Evolutionary conservation across 768 basidiomycete species (phyloP), one percentile per base, ranked within the genome.

Genomic region (Pleurotus sapidus): DNA sequence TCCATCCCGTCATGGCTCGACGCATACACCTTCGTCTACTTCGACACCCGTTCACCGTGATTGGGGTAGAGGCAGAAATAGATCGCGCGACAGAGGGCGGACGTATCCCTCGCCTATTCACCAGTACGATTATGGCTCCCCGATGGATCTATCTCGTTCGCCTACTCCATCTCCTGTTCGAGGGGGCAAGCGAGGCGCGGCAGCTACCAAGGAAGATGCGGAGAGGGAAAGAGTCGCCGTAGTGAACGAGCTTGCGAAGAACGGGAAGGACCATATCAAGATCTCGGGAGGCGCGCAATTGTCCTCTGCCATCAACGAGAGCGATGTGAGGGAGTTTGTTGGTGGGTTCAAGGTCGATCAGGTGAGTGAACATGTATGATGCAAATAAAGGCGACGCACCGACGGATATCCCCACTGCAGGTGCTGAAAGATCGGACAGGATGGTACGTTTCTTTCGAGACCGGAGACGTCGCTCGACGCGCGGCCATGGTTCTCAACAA

Each of bases 401-500:
- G n/a, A 38, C 58, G 34, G 48, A 38, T 55, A 30, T 55, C 54
- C 25, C 11, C 25, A 20, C 46, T 34, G 34, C 57, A 92, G 89
- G 78, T 95, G 24, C 74, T 93, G 1, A 81, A 83, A 60, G 89
- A 90, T 67, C 79, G 82, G 50, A 71, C 73, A 1, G 89, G 86
- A 8, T 88, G 91, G 78, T 95, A 94, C 66, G 80, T 95, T 60
- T 89, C 93, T 3, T 98, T 97, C 68, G 65, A 74, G 17, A 81
- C 83, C 3, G 66, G 76, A 2, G 82, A 82, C 55, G 68, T 80
- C 0, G 94, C 94, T 0, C 76, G 84, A 5, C 77, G 87, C 3
- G 90, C 92, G 0, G 78, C 79, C 7, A 81, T 83, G 61, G 85
- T 91, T 3, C 80, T 95, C 37, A 74, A 72, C 59, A 73, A 74